Conservation (phyloP, 1,284 basidiomycete genomes). For the Clitocybe nebularis region DNA sequence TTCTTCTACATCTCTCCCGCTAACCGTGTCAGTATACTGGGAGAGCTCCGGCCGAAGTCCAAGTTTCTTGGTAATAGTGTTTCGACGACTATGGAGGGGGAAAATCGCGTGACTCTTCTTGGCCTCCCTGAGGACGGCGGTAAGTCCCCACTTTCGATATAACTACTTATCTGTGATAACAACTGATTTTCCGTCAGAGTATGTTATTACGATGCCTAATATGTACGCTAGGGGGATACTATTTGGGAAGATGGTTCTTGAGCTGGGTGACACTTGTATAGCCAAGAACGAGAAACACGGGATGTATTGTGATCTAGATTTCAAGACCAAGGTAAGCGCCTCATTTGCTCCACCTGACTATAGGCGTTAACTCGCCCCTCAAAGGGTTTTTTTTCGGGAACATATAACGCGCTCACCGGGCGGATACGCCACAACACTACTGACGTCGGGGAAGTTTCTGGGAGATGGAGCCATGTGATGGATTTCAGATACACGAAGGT, state of each 20-base stretch:
- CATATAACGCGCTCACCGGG: slow-evolving; percentile 90
- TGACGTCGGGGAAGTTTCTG: slow-evolving; percentile 86
- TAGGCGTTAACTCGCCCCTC: not conserved
- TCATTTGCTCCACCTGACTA: not conserved
- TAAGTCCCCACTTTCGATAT: slow-evolving; percentile 30
- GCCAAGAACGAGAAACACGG: slow-evolving; percentile 81
- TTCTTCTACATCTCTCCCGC: slow-evolving; percentile 97
- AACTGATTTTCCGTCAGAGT: slow-evolving; percentile 44
- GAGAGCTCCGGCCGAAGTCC: slow-evolving; percentile 93
- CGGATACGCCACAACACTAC: slow-evolving; percentile 63
- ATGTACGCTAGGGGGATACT: slow-evolving; percentile 98
- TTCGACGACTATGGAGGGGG: slow-evolving; percentile 94
- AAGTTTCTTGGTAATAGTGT: slow-evolving; percentile 97
- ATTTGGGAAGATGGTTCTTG: slow-evolving; percentile 97
- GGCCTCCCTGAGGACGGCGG: slow-evolving; percentile 84
- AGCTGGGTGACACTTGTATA: slow-evolving; percentile 89
- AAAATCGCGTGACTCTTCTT: slow-evolving; percentile 82
- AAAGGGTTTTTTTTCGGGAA: slow-evolving; percentile 95
- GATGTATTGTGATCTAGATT: slow-evolving; percentile 84
- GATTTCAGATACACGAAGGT: slow-evolving; percentile 79
- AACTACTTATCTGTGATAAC: slow-evolving; percentile 3
- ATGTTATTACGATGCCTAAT: slow-evolving; percentile 92
- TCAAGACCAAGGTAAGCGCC: slow-evolving; percentile 85
- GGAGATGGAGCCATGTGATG: slow-evolving; percentile 91
- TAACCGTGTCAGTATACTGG: slow-evolving; percentile 80